These are phyloP conservation scores for Solanum tarapatanum DNA, from an alignment of 257 asterid genomes.

Conservation along the genomic window DNA sequence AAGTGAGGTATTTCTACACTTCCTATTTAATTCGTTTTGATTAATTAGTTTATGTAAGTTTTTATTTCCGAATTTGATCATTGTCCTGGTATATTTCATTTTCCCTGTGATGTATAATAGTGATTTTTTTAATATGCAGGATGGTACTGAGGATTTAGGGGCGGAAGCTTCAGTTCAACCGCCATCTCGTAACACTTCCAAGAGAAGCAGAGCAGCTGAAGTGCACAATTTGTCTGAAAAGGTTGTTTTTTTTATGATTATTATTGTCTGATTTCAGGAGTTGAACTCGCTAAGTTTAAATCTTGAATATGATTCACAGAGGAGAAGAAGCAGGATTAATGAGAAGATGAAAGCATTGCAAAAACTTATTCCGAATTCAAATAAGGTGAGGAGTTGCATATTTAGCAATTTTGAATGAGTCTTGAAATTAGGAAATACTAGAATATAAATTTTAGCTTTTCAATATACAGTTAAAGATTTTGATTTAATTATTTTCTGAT, in stretches of 20 bases:
- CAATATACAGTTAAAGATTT: not conserved
- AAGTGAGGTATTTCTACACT: slow-evolving; percentile 44
- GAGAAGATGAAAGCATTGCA: slow-evolving; percentile 82
- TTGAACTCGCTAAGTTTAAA: not conserved
- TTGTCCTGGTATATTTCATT: not conserved
- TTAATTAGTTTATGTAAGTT: not conserved
- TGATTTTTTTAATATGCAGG: slow-evolving; percentile 11
- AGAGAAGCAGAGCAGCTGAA: slow-evolving; percentile 82
- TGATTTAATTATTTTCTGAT: not conserved
- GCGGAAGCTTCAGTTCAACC: slow-evolving; percentile 21
- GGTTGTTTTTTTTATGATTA: slow-evolving; percentile 14
- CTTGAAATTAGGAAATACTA: not conserved
- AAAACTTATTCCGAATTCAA: slow-evolving; percentile 68
- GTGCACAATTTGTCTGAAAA: slow-evolving; percentile 75
- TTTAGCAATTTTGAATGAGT: not conserved
- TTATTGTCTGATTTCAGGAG: not conserved
- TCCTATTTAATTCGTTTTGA: not conserved
- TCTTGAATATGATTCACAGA: slow-evolving; percentile 16
- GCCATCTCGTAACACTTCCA: slow-evolving; percentile 25
- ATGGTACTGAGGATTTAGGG: slow-evolving; percentile 27
- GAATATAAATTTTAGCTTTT: no score
- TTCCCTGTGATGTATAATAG: not conserved
- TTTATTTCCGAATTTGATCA: not conserved
- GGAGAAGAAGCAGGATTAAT: slow-evolving; percentile 81
- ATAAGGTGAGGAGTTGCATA: slow-evolving; percentile 32